Conservation (phyloP, 805 yeast species). For the Kodamaea hsintzibuensis region DNA sequence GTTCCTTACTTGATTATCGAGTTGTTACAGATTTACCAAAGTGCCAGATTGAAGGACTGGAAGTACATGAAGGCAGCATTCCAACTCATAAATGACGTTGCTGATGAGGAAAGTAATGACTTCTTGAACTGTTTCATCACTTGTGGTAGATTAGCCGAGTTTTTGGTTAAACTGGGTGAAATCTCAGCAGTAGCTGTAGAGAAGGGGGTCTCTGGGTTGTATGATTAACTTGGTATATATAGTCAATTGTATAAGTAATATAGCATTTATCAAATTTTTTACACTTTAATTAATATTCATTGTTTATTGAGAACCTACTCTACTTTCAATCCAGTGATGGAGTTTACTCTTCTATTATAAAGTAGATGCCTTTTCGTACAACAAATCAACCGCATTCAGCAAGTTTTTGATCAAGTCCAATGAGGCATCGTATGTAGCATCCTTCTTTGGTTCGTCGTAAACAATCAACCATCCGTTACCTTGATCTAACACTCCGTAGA, state of each 20-base stretch:
- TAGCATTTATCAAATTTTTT: not conserved
- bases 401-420: constrained; percentile 84
- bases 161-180: constrained; percentile 52
- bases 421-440: constrained; percentile 85
- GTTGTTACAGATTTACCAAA: constrained; percentile 52
- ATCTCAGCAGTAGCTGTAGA: constrained; percentile 54
- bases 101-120: constrained; percentile 60
- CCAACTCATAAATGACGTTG: constrained; percentile 60
- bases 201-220: constrained; percentile 47
- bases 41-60: constrained; percentile 39
- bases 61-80: constrained; percentile 57
- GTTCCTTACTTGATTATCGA: constrained; percentile 74
- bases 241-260: not conserved
- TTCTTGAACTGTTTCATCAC: constrained; percentile 61
- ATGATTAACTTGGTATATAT: constrained; percentile 15
- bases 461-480: constrained; percentile 97
- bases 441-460: constrained; percentile 85
- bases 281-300: constrained; percentile 1
- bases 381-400: constrained; percentile 83
- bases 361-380: constrained; percentile 86
- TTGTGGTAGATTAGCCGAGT: constrained; percentile 57
- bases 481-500: constrained; percentile 95
- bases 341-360: constrained; percentile 1
- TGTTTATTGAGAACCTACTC: not conserved
- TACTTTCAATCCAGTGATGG: not conserved